These are phyloP conservation scores for Peniophora sp. DNA, from an alignment of 1,284 basidiomycete genomes.

Conservation along the genomic window DNA sequence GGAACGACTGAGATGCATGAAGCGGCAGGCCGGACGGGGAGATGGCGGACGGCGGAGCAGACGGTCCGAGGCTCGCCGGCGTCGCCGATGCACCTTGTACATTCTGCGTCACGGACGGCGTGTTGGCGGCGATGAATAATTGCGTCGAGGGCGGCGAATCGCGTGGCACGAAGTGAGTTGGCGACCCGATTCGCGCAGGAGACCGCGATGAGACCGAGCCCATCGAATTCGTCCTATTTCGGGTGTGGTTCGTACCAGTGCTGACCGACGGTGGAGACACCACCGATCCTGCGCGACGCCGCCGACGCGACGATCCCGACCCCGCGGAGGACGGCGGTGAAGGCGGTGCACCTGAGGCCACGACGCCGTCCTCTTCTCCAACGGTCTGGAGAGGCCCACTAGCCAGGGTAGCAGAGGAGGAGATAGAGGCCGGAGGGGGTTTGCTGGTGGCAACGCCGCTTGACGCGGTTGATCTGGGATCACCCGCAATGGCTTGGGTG, in stretches of 20 bases:
- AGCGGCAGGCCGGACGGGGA: conserved; percentile 7
- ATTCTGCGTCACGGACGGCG: not conserved
- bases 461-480: not conserved
- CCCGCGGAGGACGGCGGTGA: conserved; percentile 22
- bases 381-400: conserved; percentile 9
- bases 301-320: conserved; percentile 5
- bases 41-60: not conserved
- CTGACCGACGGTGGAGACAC: not conserved
- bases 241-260: not conserved
- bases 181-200: conserved; percentile 4
- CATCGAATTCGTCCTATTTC: conserved; percentile 3
- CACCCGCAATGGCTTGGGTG: not conserved
- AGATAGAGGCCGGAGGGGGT: not conserved
- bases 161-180: conserved; percentile 10
- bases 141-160: conserved; percentile 7
- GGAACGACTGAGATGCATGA: conserved; percentile 8
- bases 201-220: conserved; percentile 1
- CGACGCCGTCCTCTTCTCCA: conserved; percentile 3
- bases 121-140: conserved; percentile 1
- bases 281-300: not conserved
- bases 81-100: too few species aligned
- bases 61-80: too few species aligned
- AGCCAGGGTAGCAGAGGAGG: not conserved
- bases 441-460: not conserved
- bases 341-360: conserved; percentile 6